Evolutionary conservation across 1,284 basidiomycete species (phyloP), one percentile per base, ranked within the genome.

Genomic region (Schizophyllum commune): DNA sequence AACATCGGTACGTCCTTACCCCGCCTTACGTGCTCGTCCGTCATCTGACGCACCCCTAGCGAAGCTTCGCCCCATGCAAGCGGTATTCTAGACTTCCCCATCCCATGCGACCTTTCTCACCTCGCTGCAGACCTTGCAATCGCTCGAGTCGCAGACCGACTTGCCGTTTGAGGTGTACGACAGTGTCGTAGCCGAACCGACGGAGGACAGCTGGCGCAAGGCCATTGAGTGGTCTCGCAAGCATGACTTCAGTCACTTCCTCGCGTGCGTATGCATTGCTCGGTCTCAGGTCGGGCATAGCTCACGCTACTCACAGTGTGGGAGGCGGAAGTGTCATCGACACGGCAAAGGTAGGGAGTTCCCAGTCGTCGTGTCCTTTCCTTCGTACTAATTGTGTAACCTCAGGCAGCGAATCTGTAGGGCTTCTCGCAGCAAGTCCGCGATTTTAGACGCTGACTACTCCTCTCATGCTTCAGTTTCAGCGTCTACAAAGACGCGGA

Each of bases 321-420:
- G 95, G 96, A 66, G 96, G 96, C 53, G 96, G 96, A 64, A 94
- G 91, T 65, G 93, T 96, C 32, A 98, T 98, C 72, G 96, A 98
- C 71, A 97, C 95, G 0, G 91, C 93, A 54, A 96, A 97, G 39
- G 39, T 47, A 47, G 39, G 39, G 72, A 86, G 91, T 2, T 72
- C 21, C 64, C 65, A 21, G 34, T 63, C 47, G 52, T 21, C 17
- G 56, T 34, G 33, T 33, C 27, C 13, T 15, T 47, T 52, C 20
- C n/a, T n/a, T n/a, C 63, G 63, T 65, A 56, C 59, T 51, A 39
- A 56, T 52, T 1, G 7, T 6, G 58, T 47, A 5, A 27, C 27
- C 17, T 11, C 9, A 47, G 53, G 63, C 65, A 13, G 60, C 63
- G 27, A 66, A 66, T 56, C 55, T 66, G 57, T 22, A 54, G 8